A percentile compares a stretch with the other conserved stretches of the same genome.
Conservation (phyloP, 495 filamentous ascomycete genomes). For the Tuber brumale region DNA sequence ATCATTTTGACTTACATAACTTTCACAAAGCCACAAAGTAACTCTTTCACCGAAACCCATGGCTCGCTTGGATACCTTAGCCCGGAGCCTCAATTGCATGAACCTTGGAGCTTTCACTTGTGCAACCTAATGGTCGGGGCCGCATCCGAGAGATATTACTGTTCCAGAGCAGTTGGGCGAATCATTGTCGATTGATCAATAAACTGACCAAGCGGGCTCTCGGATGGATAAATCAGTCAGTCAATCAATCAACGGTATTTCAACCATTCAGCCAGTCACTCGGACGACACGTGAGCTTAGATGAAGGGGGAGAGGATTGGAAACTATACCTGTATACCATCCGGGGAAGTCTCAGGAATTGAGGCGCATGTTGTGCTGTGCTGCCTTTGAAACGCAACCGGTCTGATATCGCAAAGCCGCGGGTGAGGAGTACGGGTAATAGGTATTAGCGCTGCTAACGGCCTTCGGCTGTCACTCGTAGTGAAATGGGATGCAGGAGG, state of each 20-base stretch:
- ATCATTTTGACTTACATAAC: not conserved
- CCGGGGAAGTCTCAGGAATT: not conserved
- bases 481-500: not conserved
- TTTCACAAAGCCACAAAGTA: not conserved
- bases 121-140: not conserved
- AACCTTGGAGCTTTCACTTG: not conserved
- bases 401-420: not conserved
- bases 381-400: not conserved
- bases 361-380: constrained; percentile 2
- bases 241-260: not conserved
- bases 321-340: not conserved
- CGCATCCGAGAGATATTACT: not conserved
- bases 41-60: not conserved
- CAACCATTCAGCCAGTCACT: not conserved
- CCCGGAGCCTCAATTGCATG: not conserved
- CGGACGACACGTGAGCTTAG: not conserved
- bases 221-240: not conserved
- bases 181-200: not conserved
- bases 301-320: not conserved
- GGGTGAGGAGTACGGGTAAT: not conserved
- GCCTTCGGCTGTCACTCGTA: not conserved
- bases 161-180: not conserved
- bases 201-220: not conserved
- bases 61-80: constrained; percentile 1
- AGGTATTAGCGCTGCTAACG: not conserved